Base-by-base conservation (phyloP, 2,329 filamentous ascomycete genomes). In the Phaeosphaeriaceae sp. region DNA sequence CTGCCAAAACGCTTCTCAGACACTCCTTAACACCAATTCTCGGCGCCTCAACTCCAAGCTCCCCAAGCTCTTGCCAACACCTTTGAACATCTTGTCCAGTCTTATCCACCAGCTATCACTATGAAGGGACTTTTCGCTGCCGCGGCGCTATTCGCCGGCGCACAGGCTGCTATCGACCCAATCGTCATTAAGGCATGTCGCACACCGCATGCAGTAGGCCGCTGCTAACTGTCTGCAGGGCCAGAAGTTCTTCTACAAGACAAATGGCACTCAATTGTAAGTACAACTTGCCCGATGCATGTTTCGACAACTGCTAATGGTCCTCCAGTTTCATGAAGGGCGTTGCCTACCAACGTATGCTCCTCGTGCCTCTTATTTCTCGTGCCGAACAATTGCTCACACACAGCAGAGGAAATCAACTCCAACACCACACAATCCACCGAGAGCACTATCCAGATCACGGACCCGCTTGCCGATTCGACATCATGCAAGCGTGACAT, bases 201-300 rank as follows among this genome's bases (percentile, higher is more conserved):
- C 40, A 57, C 55, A 31, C 44, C 53, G 40, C 40, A 33, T 48
- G 33, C 50, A 21, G 55, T 22, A 48, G 45, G 33, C 41, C 33
- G 55, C 54, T 54, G 46, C 60, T 65, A 51, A 60, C 63, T 57
- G 24, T 46, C 13, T 47, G 33, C 66, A 90, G 88, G 89, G 91
- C 69, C 86, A 86, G 76, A 93, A 95, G 80, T 94, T 97, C 85
- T 97, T 96, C 85, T 93, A 91, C 84, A 85, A 91, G 79, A 91
- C 89, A 78, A 91, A 89, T 78, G 89, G 89, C 70, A 89, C 88
- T 22, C 86, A 91, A 81, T 91, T 91, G 61, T 71, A 63, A 58
- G 70, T 47, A 55, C 17, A 47, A 13, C 41, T 44, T 27, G 11
- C 20, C 20, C 54, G 15, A 27, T 48, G 17, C 19, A 47, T n/a